These are phyloP conservation scores for Termitomyces eurrhizus DNA, from an alignment of 768 basidiomycete genomes.

Conservation along the genomic window DNA sequence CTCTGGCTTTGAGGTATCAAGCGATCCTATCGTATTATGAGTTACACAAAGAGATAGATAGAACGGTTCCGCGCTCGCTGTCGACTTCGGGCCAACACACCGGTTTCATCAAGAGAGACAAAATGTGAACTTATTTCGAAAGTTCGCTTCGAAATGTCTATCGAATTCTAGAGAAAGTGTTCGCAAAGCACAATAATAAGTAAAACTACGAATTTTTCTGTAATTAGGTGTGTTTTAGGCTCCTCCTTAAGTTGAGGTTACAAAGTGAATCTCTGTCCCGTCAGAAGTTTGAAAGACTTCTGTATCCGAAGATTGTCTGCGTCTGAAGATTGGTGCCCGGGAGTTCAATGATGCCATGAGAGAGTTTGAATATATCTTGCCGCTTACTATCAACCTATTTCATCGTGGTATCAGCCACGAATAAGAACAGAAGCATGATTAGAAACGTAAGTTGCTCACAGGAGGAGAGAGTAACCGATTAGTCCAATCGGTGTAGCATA, in stretches of 20 bases:
- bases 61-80: too few relatives aligned
- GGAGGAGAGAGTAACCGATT: not conserved
- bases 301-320: not conserved
- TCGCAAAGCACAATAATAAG: not conserved
- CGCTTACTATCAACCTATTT: not conserved
- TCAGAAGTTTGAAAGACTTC: not conserved
- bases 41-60: too few relatives aligned
- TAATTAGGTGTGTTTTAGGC: not conserved
- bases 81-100: too few relatives aligned
- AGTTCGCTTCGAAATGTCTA: not conserved
- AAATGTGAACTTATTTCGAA: not conserved
- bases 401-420: not conserved
- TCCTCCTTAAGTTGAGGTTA: not conserved
- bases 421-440: not conserved
- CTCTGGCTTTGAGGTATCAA: too few relatives aligned
- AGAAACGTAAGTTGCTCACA: not conserved
- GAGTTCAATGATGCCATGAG: not conserved
- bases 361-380: not conserved
- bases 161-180: too few relatives aligned
- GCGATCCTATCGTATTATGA: too few relatives aligned
- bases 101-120: too few relatives aligned
- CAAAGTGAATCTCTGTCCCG: not conserved
- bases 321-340: not conserved
- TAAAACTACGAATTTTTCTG: not conserved
- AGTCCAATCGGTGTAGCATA: not conserved